Percentiles rank a stretch among this genome's conserved stretches.
phyloP scores from a whole-genome alignment of 2,329 filamentous ascomycete species.

The Biscogniauxia mediterranea region DNA sequence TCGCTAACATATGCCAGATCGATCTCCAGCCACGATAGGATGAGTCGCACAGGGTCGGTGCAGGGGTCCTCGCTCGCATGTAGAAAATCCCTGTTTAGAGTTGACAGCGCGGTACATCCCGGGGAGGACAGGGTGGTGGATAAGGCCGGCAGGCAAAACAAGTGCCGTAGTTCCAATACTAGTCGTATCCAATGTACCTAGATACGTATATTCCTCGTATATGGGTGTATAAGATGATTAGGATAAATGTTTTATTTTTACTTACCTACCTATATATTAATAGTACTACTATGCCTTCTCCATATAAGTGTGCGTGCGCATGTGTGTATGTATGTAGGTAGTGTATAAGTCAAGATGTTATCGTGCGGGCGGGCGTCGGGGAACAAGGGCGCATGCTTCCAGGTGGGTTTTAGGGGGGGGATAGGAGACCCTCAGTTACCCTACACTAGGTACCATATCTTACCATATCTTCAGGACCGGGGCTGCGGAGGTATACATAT shows the following conservation, averaged over 20 bases:
- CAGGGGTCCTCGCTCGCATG: not conserved
- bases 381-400: constrained; percentile 10
- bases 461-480: too few species aligned
- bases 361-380: constrained; percentile 5
- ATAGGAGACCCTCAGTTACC: not conserved
- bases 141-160: too few species aligned
- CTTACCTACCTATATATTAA: not conserved
- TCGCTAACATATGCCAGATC: not conserved
- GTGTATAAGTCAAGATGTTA: not conserved
- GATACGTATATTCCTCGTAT: not conserved
- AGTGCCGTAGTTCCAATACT: not conserved
- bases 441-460: too few species aligned
- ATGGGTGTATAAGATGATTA: not conserved
- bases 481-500: too few species aligned
- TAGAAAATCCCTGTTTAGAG: not conserved
- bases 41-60: not conserved
- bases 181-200: not conserved
- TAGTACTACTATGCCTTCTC: too few species aligned
- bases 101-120: not conserved
- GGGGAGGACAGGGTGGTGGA: too few species aligned
- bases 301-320: constrained; percentile 1
- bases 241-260: not conserved
- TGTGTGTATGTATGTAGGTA: not conserved
- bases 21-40: not conserved
- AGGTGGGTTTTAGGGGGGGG: not conserved